A percentile compares a stretch with the other conserved stretches of the same genome.
These are phyloP conservation scores for Mycena pura DNA, from an alignment of 768 basidiomycete species.

Conservation along the genomic window DNA sequence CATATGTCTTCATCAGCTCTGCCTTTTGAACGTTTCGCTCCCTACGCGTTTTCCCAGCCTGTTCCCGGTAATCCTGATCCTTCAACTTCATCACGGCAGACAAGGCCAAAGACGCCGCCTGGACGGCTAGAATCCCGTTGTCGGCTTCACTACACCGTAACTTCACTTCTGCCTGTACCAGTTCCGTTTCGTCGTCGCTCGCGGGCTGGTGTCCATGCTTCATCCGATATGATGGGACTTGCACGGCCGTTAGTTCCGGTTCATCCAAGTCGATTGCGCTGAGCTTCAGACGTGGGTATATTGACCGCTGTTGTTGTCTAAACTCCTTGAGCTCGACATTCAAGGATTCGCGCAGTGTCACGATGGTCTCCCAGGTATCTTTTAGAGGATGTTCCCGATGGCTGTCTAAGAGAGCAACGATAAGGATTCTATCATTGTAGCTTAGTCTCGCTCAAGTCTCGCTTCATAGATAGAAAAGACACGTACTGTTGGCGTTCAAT, in stretches of 20 bases:
- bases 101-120: too few relatives aligned
- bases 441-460: not conserved
- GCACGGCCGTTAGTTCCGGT: too few relatives aligned
- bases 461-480: not conserved
- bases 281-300: too few relatives aligned
- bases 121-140: too few relatives aligned
- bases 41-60: too few relatives aligned
- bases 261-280: too few relatives aligned
- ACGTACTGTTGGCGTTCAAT: not conserved
- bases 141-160: too few relatives aligned
- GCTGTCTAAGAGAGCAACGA: not conserved
- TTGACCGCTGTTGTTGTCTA: not conserved
- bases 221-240: slow-evolving; percentile 5
- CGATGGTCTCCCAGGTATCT: not conserved
- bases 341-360: not conserved
- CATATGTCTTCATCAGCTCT: too few relatives aligned
- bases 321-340: not conserved
- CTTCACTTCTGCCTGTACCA: not conserved
- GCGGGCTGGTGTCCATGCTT: not conserved
- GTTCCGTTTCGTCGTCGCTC: not conserved
- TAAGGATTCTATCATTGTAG: not conserved
- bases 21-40: too few relatives aligned
- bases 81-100: not conserved
- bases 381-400: not conserved
- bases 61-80: not conserved